Percentiles rank a stretch among this genome's conserved stretches.
phyloP scores from a whole-genome alignment of 495 filamentous ascomycete genomes.

The Parachaetomium inaequale region DNA sequence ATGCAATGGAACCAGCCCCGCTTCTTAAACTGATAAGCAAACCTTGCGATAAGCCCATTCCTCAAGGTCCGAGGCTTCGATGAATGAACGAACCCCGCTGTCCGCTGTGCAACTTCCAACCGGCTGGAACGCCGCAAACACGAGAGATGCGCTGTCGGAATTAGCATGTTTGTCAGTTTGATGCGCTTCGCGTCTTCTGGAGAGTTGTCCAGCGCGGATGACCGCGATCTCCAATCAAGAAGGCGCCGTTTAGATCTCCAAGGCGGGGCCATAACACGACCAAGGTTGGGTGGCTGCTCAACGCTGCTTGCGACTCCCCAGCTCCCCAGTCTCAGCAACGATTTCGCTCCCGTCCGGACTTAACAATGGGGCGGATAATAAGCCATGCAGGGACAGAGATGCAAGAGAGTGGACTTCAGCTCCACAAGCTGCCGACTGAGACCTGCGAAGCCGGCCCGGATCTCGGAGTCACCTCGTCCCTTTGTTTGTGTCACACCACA shows the following conservation, averaged over 20 bases:
- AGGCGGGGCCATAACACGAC: too few relatives aligned
- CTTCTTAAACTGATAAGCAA: background rate
- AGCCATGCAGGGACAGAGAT: slow-evolving; percentile 5
- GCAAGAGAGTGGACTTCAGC: background rate
- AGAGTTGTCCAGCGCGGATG: too few relatives aligned
- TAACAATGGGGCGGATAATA: slow-evolving; percentile 13
- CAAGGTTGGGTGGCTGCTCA: too few relatives aligned
- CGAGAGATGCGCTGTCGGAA: too few relatives aligned
- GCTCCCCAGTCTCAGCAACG: background rate
- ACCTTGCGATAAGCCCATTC: background rate
- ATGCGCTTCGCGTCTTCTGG: too few relatives aligned
- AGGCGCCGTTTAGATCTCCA: too few relatives aligned
- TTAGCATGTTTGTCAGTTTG: too few relatives aligned
- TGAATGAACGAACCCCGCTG: too few relatives aligned
- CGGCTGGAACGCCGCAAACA: too few relatives aligned
- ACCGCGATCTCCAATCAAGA: too few relatives aligned
- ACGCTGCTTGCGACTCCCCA: background rate
- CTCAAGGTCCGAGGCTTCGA: too few relatives aligned
- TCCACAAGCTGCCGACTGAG: background rate
- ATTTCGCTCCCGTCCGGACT: background rate
- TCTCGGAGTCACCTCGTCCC: slow-evolving; percentile 16
- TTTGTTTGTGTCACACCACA: background rate
- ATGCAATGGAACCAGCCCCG: slow-evolving; percentile 1
- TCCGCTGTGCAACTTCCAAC: too few relatives aligned
- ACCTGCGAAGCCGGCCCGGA: slow-evolving; percentile 27